These are phyloP conservation scores for Plasmodium vinckei DNA, from an alignment of 169 alveolate genomes.

Conservation along the genomic window DNA sequence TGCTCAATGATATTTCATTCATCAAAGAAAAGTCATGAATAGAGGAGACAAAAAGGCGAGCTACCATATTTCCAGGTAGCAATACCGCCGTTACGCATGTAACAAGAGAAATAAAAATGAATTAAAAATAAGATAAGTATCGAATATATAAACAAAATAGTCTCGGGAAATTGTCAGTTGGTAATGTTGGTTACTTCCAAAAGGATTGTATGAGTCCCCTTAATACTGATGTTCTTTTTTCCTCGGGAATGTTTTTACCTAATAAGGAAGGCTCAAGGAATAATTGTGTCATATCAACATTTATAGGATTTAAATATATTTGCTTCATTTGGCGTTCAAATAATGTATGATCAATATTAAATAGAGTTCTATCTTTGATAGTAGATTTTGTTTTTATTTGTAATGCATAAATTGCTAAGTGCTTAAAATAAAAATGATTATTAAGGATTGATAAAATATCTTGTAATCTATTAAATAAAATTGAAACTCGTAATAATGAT, in stretches of 20 bases:
- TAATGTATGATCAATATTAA: constrained; percentile 37
- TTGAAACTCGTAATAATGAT: constrained; percentile 75
- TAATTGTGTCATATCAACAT: constrained; percentile 36
- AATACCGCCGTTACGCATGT: too few relatives aligned
- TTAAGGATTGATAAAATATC: constrained; percentile 33
- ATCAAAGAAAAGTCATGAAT: too few relatives aligned
- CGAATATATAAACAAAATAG: too few relatives aligned
- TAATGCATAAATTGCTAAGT: constrained; percentile 50
- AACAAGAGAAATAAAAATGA: too few relatives aligned
- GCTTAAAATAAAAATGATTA: constrained; percentile 46
- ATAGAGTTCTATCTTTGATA: constrained; percentile 4
- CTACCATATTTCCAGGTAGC: too few relatives aligned
- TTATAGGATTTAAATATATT: constrained; percentile 32
- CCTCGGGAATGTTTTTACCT: constrained; percentile 12
- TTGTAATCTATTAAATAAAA: constrained; percentile 78
- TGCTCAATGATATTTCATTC: too few relatives aligned
- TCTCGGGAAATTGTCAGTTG: too few relatives aligned
- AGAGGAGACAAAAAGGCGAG: too few relatives aligned
- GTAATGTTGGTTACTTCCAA: constrained; percentile 6
- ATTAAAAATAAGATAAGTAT: too few relatives aligned
- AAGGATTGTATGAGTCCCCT: constrained; percentile 39
- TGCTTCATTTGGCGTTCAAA: constrained; percentile 31
- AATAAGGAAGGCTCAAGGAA: constrained; percentile 15
- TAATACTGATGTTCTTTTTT: constrained; percentile 25
- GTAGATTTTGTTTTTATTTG: constrained; percentile 54